These are phyloP conservation scores for Escallonia herrerae DNA, from an alignment of 129 eudicot species.

Conservation along the genomic window DNA sequence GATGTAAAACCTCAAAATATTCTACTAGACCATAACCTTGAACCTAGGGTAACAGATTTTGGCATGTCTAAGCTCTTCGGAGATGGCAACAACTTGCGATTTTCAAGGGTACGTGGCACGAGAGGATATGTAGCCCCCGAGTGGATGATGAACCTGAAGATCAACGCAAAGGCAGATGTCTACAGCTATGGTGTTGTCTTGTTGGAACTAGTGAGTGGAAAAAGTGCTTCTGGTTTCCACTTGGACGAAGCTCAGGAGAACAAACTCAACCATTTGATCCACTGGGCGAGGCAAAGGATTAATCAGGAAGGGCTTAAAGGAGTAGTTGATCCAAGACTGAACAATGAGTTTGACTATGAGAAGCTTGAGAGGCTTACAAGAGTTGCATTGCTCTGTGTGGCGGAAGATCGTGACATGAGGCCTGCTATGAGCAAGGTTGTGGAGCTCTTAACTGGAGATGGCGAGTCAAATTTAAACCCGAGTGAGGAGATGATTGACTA, in stretches of 20 bases:
- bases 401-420: not conserved
- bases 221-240: not conserved
- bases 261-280: not conserved
- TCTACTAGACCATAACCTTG: not conserved
- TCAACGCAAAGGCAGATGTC: not conserved
- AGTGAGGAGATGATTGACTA: too few species aligned
- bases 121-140: not conserved
- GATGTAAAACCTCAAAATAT: conserved; percentile 1
- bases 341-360: not conserved
- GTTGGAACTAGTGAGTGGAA: not conserved
- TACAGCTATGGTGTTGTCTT: conserved; percentile 1
- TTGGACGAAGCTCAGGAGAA: not conserved
- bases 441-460: not conserved
- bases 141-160: not conserved
- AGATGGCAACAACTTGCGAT: not conserved
- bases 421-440: not conserved
- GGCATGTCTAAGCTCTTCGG: not conserved
- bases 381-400: not conserved
- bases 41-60: conserved; percentile 2
- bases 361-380: not conserved
- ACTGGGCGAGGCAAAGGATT: not conserved
- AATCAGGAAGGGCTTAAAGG: not conserved
- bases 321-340: not conserved
- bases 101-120: not conserved
- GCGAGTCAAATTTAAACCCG: too few species aligned